Evolutionary conservation across 179 eudicot species (phyloP), one percentile per base, ranked within the genome.

Genomic region (Sideroxylon spinosum): DNA sequence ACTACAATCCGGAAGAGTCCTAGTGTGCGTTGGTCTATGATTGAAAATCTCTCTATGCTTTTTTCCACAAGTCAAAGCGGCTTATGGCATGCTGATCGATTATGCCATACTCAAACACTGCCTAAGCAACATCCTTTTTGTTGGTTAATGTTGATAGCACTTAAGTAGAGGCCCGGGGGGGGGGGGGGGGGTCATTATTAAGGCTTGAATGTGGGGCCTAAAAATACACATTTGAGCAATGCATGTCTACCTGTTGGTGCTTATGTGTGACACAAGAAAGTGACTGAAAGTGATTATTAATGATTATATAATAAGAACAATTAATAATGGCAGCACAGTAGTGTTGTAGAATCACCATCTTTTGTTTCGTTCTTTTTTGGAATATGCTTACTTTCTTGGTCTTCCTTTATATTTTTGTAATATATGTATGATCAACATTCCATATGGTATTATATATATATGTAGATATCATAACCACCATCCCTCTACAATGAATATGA

Each of bases 261-360:
- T 63, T 81, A 84, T 79, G 80, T 80, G 83, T 83, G 81, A 81
- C 89, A 87, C 84, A 78, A 88, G 84, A 82, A 86, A 78, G 78
- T 84, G 86, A 82, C 44, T 81, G 23, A 69, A 78, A 82, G 70
- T 74, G 23, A 84, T 81, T 55, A 78, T 52, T 9, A 9, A 76
- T 23, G 69, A 79, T 79, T 76, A 70, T 28, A 28, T 82, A 79
- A 71, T 9, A 65, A 69, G 56, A 75, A 57, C 67, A 56, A 9
- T 78, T 74, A 68, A 69, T 78, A 23, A 28, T 68, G 20, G 12
- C 28, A 52, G 57, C 68, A 62, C 73, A 60, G 65, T 81, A 84
- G 87, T 87, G 88, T 90, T 90, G 76, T 86, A 88, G 89, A 88
- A 87, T 86, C 90, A 86, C 85, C 80, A 77, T 79, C 79, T 83